These are phyloP conservation scores for Cutaneotrichosporon cyanovorans DNA, from an alignment of 1,284 basidiomycete species.

Conservation along the genomic window DNA sequence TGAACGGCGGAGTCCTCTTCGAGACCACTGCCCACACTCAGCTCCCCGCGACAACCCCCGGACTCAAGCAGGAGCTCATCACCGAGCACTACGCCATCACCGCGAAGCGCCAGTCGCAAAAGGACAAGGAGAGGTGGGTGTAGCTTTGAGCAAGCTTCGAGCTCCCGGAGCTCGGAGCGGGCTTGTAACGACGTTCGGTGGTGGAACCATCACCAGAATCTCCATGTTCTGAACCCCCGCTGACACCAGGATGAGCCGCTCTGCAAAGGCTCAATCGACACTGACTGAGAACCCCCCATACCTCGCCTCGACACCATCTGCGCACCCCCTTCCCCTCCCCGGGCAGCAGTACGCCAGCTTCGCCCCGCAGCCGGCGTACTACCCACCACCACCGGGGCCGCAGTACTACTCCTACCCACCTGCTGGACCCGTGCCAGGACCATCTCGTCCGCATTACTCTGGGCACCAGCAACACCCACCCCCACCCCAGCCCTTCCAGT, in stretches of 20 bases:
- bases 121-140: constrained; percentile 10
- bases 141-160: neutral
- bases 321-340: too few species aligned
- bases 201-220: neutral
- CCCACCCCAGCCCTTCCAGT: neutral
- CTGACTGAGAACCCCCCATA: too few species aligned
- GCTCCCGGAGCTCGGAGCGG: too few species aligned
- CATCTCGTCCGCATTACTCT: too few species aligned
- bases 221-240: too few species aligned
- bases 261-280: constrained; percentile 9
- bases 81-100: constrained; percentile 22
- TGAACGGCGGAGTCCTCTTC: constrained; percentile 21
- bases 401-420: constrained; percentile 1
- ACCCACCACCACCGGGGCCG: too few species aligned
- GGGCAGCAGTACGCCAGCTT: too few species aligned
- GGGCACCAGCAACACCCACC: constrained; percentile 4
- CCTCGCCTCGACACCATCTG: too few species aligned
- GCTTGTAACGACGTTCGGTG: too few species aligned
- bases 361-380: too few species aligned
- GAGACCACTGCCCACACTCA: constrained; percentile 12
- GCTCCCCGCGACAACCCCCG: constrained; percentile 13
- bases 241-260: constrained; percentile 12
- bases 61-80: constrained; percentile 20
- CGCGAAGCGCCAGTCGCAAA: constrained; percentile 14
- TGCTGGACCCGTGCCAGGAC: constrained; percentile 3